Evolutionary conservation across 257 asterid genomes (phyloP).

Genomic region (Jacaranda copaia): DNA sequence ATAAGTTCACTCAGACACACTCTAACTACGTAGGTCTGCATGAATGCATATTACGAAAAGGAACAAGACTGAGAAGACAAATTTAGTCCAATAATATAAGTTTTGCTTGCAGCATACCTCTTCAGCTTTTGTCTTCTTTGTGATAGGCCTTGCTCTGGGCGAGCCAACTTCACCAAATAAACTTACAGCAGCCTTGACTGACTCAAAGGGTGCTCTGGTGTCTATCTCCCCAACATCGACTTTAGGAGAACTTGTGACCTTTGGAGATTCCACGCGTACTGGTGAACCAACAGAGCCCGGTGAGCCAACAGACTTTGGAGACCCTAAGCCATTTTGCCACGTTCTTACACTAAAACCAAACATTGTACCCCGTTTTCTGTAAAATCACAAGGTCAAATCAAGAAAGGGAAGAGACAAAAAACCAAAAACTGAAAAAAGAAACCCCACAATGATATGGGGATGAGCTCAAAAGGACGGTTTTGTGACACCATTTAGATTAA

Average conservation of each 20-base stretch:
- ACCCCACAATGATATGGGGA: no score
- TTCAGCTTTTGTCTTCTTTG: constrained; percentile 67
- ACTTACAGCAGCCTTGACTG: constrained; percentile 85
- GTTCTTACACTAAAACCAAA: constrained; percentile 62
- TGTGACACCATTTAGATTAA: no score
- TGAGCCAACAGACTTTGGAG: constrained; percentile 51
- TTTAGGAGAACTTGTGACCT: constrained; percentile 40
- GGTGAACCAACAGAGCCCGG: constrained; percentile 44
- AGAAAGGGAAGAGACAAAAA: background rate
- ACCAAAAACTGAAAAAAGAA: no score
- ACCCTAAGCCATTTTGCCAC: constrained; percentile 57
- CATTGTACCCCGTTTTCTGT: constrained; percentile 43
- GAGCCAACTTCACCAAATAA: constrained; percentile 68
- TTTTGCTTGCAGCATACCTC: constrained; percentile 54
- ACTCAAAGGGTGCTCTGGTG: constrained; percentile 79
- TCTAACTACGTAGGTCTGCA: no score
- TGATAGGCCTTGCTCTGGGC: constrained; percentile 49
- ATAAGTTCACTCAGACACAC: no score
- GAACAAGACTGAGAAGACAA: no score
- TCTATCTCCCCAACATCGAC: constrained; percentile 75
- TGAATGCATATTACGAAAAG: no score
- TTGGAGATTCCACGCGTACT: constrained; percentile 27
- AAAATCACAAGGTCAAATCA: background rate
- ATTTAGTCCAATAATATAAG: no score
- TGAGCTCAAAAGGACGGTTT: no score